Conservation (phyloP, 208 protist species). For the Crithidia expoeki region DNA sequence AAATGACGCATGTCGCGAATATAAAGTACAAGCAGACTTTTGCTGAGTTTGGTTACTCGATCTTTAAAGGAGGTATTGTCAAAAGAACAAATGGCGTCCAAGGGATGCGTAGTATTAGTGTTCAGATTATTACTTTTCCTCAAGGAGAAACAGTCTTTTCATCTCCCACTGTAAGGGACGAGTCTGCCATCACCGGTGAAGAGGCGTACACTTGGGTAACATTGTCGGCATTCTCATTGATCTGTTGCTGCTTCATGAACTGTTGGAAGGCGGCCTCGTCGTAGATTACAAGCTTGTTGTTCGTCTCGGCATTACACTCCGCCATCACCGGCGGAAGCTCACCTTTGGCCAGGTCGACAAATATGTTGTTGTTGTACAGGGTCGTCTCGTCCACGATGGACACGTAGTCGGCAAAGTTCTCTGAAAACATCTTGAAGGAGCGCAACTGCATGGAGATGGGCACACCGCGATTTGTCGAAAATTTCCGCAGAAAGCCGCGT, state of each 20-base stretch:
- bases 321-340: conserved; percentile 80
- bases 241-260: conserved; percentile 64
- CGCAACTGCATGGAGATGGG: conserved; percentile 80
- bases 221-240: conserved; percentile 79
- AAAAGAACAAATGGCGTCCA: not conserved
- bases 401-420: conserved; percentile 80
- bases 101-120: not conserved
- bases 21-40: not conserved
- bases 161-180: not conserved
- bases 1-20: too few relatives aligned
- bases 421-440: conserved; percentile 88
- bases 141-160: not conserved
- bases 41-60: too few relatives aligned
- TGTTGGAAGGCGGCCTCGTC: conserved; percentile 72
- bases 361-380: conserved; percentile 90
- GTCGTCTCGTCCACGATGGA: conserved; percentile 60
- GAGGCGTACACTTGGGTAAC: conserved; percentile 57
- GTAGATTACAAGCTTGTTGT: conserved; percentile 42
- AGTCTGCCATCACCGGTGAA: not conserved
- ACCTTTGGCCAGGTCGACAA: conserved; percentile 78
- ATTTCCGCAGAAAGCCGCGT: conserved; percentile 84
- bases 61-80: not conserved
- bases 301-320: conserved; percentile 42
- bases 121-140: not conserved
- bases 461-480: conserved; percentile 78